These are phyloP conservation scores for Phaeosphaeriaceae sp. DNA, from an alignment of 2,329 filamentous ascomycete species.

Conservation along the genomic window DNA sequence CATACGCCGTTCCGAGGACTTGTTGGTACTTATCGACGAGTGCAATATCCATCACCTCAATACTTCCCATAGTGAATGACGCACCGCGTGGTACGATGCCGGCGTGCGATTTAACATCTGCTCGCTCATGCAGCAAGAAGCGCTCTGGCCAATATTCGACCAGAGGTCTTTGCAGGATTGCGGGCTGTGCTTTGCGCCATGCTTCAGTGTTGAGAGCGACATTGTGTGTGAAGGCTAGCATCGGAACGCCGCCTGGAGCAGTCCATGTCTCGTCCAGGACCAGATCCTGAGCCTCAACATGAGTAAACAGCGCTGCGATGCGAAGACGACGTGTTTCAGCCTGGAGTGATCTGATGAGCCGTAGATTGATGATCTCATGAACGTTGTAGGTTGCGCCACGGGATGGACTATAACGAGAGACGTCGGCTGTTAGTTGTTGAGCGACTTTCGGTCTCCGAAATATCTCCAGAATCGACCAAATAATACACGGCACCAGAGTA, in stretches of 20 bases:
- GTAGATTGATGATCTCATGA: conserved; percentile 12
- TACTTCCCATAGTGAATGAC: conserved; percentile 22
- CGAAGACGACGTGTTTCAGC: conserved; percentile 34
- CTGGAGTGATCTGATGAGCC: conserved; percentile 34
- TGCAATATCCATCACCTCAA: conserved; percentile 17
- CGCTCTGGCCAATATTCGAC: conserved; percentile 38
- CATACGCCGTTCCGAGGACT: conserved; percentile 20
- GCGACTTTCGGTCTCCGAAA: conserved; percentile 25
- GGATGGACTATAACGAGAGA: conserved; percentile 15
- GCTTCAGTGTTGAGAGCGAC: conserved; percentile 28
- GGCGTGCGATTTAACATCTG: not conserved
- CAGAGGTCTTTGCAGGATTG: conserved; percentile 23
- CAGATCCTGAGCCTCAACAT: conserved; percentile 11
- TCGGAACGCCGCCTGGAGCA: conserved; percentile 21
- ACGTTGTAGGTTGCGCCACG: conserved; percentile 23
- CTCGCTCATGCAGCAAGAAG: conserved; percentile 21
- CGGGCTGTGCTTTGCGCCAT: conserved; percentile 30
- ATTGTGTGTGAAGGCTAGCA: conserved; percentile 31
- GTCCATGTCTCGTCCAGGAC: conserved; percentile 30
- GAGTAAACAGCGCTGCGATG: conserved; percentile 16
- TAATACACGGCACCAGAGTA: conserved; percentile 20
- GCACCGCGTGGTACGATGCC: not conserved
- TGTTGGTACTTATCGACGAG: conserved; percentile 9
- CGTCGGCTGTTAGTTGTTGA: conserved; percentile 18
- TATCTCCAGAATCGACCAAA: conserved; percentile 36